Percentiles rank a stretch among this genome's conserved stretches.
Conservation (phyloP, 148 eudicot genomes). For the Hydrangea macrophylla region DNA sequence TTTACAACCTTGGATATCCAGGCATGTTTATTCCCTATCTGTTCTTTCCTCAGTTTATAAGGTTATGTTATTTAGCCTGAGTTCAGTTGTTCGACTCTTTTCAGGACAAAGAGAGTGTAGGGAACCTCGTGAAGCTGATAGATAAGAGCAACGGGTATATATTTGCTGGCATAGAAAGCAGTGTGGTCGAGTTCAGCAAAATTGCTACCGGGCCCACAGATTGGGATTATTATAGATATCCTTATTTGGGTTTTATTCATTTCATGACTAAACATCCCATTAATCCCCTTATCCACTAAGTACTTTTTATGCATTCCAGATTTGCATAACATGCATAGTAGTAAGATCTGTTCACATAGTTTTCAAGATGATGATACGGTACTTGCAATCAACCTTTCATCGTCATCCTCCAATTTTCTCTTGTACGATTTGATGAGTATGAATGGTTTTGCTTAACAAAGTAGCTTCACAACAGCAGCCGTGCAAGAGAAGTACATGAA, state of each 20-base stretch:
- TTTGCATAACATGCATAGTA: neutral
- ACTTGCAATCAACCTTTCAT: neutral
- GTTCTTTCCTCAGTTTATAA: slow-evolving; percentile 6
- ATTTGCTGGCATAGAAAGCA: slow-evolving; percentile 74
- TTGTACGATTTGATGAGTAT: neutral
- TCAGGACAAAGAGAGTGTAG: slow-evolving; percentile 94
- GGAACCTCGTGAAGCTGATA: slow-evolving; percentile 77
- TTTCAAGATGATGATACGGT: slow-evolving; percentile 2
- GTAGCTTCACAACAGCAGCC: slow-evolving; percentile 67
- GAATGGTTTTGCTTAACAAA: slow-evolving; percentile 45
- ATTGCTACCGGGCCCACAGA: slow-evolving; percentile 75
- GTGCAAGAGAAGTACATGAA: slow-evolving; percentile 96
- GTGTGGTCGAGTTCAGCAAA: slow-evolving; percentile 90
- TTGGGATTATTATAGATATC: slow-evolving; percentile 97
- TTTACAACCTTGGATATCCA: slow-evolving; percentile 91
- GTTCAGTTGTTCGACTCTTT: slow-evolving; percentile 10
- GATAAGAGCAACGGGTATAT: slow-evolving; percentile 92
- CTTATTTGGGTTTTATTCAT: slow-evolving; percentile 27
- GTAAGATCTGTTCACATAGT: neutral
- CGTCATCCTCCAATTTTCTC: neutral
- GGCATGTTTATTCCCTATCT: slow-evolving; percentile 34
- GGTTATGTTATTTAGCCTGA: neutral
- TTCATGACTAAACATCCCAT: neutral
- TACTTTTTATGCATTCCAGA: neutral
- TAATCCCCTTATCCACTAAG: neutral